These are phyloP conservation scores for Hemisphaericaspora subhashii DNA, from an alignment of 1,139 yeast species.

Conservation along the genomic window DNA sequence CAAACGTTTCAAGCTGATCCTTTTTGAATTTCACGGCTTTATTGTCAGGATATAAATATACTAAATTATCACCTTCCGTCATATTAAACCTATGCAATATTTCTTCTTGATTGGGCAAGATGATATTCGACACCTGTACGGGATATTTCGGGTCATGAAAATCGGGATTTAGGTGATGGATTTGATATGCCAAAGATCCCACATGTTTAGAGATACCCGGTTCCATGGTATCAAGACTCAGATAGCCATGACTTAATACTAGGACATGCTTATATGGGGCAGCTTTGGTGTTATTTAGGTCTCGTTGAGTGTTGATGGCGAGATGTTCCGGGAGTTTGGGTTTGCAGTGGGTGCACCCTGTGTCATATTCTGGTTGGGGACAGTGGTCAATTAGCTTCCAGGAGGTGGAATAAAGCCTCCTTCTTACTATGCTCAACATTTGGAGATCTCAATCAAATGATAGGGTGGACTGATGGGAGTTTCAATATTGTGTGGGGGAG, in stretches of 20 bases:
- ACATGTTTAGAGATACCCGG: conserved; percentile 53
- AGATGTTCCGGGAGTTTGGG: conserved; percentile 45
- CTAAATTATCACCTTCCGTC: conserved; percentile 23
- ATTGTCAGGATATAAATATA: conserved; percentile 59
- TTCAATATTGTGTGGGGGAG: neutral
- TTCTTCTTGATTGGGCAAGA: conserved; percentile 16
- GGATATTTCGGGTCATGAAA: conserved; percentile 36
- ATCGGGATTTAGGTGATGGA: conserved; percentile 7
- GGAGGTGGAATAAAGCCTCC: conserved; percentile 10
- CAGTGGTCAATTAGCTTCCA: conserved; percentile 25
- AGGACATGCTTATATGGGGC: conserved; percentile 57
- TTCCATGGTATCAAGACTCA: conserved; percentile 49
- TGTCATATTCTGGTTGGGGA: conserved; percentile 53
- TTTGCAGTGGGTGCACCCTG: conserved; percentile 63
- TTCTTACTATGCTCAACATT: conserved; percentile 6
- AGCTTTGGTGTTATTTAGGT: conserved; percentile 45
- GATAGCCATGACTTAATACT: conserved; percentile 42
- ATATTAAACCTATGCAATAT: conserved; percentile 11
- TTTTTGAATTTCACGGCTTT: conserved; percentile 35
- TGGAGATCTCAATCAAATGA: too few relatives aligned
- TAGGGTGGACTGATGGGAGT: neutral
- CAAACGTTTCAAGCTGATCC: conserved; percentile 36
- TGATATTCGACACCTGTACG: conserved; percentile 49
- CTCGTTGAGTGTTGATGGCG: conserved; percentile 39
- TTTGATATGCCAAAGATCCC: conserved; percentile 24